Percentiles rank a stretch among this genome's conserved stretches.
phyloP scores from a whole-genome alignment of 148 eudicot species.

The Amaranthus palmeri region DNA sequence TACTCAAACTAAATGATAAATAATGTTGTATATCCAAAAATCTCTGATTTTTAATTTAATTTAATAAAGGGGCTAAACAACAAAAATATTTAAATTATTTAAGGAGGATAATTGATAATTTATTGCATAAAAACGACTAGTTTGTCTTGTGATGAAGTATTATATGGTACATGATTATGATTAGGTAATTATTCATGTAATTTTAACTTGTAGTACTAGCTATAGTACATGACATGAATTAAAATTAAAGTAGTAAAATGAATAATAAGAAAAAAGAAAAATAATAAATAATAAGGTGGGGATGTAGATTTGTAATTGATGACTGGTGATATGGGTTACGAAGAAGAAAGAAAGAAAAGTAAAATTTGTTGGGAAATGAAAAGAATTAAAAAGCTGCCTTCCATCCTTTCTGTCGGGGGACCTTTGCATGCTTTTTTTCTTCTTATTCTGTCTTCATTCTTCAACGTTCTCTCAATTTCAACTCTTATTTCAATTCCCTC shows the following conservation, averaged over 20 bases:
- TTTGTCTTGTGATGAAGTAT: not conserved
- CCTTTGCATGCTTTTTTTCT: constrained; percentile 27
- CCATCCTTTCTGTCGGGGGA: constrained; percentile 70
- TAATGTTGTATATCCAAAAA: too few species aligned
- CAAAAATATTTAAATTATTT: too few species aligned
- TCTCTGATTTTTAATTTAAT: too few species aligned
- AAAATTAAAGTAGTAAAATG: too few species aligned
- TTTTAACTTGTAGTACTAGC: not conserved
- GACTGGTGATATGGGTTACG: not conserved
- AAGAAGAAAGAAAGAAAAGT: constrained; percentile 20
- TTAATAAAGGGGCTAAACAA: too few species aligned
- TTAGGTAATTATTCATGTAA: not conserved
- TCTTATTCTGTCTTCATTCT: not conserved
- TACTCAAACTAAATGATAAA: too few species aligned
- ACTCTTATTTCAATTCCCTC: not conserved
- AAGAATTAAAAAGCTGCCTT: constrained; percentile 50
- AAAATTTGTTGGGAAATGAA: constrained; percentile 60
- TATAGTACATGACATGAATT: too few species aligned
- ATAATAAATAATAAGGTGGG: not conserved
- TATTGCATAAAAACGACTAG: not conserved
- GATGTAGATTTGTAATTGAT: not conserved
- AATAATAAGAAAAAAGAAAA: too few species aligned
- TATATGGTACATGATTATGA: not conserved
- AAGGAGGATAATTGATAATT: not conserved
- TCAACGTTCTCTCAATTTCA: not conserved